Evolutionary conservation across 2,329 filamentous ascomycete species (phyloP).

Genomic region (Lachnellula arida): DNA sequence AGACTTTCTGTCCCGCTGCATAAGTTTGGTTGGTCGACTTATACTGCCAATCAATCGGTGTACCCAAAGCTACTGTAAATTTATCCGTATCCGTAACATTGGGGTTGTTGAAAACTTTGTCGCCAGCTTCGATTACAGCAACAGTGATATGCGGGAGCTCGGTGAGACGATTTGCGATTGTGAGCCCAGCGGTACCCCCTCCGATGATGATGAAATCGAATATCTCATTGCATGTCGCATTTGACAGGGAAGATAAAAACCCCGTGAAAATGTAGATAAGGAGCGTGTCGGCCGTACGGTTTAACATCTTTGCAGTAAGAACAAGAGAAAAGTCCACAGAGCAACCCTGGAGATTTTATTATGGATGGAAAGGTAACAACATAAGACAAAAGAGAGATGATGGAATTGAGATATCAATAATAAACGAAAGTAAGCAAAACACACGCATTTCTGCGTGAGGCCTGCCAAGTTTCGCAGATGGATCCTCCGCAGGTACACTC

Average conservation of each 20-base stretch:
- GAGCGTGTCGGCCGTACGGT: neutral
- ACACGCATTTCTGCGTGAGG: too few species aligned
- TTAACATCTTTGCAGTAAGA: neutral
- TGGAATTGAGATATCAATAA: too few species aligned
- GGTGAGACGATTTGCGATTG: conserved; percentile 20
- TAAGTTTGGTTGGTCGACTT: conserved; percentile 9
- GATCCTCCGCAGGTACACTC: too few species aligned
- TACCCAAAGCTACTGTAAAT: conserved; percentile 11
- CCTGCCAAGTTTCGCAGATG: too few species aligned
- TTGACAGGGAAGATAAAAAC: neutral
- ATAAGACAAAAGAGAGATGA: too few species aligned
- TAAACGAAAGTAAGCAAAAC: too few species aligned
- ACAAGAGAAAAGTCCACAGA: neutral
- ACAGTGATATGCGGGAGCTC: conserved; percentile 14
- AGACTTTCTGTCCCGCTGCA: conserved; percentile 6
- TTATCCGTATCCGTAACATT: conserved; percentile 13
- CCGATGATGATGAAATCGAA: conserved; percentile 19
- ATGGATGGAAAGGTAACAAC: too few species aligned
- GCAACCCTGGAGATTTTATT: too few species aligned
- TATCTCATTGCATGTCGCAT: neutral
- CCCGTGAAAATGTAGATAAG: neutral
- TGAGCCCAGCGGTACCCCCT: conserved; percentile 19
- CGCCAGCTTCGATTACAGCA: conserved; percentile 22
- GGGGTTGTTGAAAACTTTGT: conserved; percentile 10
- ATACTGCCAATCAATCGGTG: conserved; percentile 21